Evolutionary conservation across 305 asterid genomes (phyloP), one percentile per base, ranked within the genome.

Genomic region (Rubia tinctorum): DNA sequence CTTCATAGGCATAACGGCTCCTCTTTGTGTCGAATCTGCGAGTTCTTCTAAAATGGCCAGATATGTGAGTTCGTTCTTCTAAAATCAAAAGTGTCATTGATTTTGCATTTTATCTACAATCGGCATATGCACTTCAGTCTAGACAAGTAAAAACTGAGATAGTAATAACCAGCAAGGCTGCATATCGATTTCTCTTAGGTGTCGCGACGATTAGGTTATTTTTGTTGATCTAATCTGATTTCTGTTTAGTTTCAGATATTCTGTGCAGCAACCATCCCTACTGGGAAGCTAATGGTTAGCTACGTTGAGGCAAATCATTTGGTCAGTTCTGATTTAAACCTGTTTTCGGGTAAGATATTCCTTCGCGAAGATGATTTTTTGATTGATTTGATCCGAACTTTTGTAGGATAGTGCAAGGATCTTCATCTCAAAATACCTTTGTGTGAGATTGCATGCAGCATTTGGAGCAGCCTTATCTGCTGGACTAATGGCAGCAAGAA

Each of bases 101-200:
- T 56, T 73, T 60, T 61, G 74, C 39, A 69, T 2, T 40, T 39
- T 40, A 7, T 23, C 47, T 59, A 72, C 70, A n/a, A n/a, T 58
- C 15, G 20, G 34, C 7, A 3, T 58, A 20, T 34, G 40, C 9
- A 6, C 45, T 87, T 89, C 91, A 95, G 99, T 86, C 89, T 60
- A 89, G 91, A 80, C 99, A 95, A 88, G 99, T 98, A 20, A 95
- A 89, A 88, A 79, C 93, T 2, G 99, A 91, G 89, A 89, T 95
- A 27, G 96, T 88, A 66, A 70, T 96, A 44, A 98, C 97, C 44
- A 27, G 2, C 82, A 95, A 89, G 78, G 99, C 91, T 72, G 96
- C 97, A 0, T 95, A 89, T 71, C 88, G 91, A 43, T 92, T 89
- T 81, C 77, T 95, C 45, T 84, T 86, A 34, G 97, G 98, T 71